Percentiles rank a stretch among this genome's conserved stretches.
phyloP scores from a whole-genome alignment of 495 filamentous ascomycete genomes.

The Parathielavia appendiculata region DNA sequence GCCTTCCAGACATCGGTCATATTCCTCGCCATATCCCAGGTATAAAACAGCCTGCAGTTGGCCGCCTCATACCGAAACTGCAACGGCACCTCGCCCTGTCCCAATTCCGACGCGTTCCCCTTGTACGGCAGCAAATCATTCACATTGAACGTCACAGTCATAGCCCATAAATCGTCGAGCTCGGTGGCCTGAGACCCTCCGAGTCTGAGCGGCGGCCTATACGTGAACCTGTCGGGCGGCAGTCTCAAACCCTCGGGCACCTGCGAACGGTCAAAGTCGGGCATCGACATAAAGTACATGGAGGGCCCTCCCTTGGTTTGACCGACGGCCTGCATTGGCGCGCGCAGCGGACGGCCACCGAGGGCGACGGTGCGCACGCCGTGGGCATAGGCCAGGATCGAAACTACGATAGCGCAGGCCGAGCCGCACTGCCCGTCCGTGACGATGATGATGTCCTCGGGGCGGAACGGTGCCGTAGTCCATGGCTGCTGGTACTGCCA shows the following conservation, averaged over 20 bases:
- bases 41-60: conserved; percentile 53
- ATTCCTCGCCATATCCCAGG: conserved; percentile 45
- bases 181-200: no score
- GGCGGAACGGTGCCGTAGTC: conserved; percentile 18
- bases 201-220: conserved; percentile 15
- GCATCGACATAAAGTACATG: background rate
- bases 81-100: no score
- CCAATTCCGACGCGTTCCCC: conserved; percentile 23
- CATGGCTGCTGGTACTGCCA: background rate
- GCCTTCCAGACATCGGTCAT: conserved; percentile 47
- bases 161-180: no score
- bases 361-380: conserved; percentile 56
- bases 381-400: conserved; percentile 51
- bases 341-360: conserved; percentile 52
- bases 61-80: conserved; percentile 53
- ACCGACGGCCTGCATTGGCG: conserved; percentile 59
- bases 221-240: background rate
- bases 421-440: conserved; percentile 61
- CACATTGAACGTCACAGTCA: conserved; percentile 12
- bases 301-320: conserved; percentile 54
- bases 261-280: background rate
- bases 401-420: conserved; percentile 57
- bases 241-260: background rate
- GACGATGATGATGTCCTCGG: conserved; percentile 43
- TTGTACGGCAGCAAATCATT: conserved; percentile 5